Base-by-base conservation (phyloP, 129 eudicot genomes). In the Flaveria linearis region DNA sequence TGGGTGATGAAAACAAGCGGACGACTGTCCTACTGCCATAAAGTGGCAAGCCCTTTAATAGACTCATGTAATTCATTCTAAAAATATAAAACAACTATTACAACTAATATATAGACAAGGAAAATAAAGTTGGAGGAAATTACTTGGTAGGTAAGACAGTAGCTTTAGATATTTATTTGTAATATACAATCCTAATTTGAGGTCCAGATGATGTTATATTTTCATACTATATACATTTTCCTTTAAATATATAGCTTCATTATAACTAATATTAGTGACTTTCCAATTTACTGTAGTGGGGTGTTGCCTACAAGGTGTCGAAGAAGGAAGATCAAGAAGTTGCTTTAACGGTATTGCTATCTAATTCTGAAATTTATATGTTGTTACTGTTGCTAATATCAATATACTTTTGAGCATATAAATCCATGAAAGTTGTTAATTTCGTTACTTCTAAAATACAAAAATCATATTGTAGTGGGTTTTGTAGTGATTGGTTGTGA, bases 271-370 rank as follows among this genome's bases (percentile, higher is more conserved):
- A 58, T 47, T 67, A 43, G n/a, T 68, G 26, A 50, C 1, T 28
- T 41, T 60, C 43, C 26, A 43, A 60, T 36, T 68, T 63, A 5
- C 58, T 69, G 36, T 73, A 93, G 97, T 93, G 93, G 97, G 97
- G 98, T 50, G 92, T 81, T 2, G 96, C 97, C 26, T 93, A 93
- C 89, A 93, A 93, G 81, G 77, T 91, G 14, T 84, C 79, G 9
- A 49, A 72, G 65, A 81, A 85, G 88, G 97, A 91, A 78, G 93
- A 88, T 79, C 78, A 88, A 65, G 81, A 84, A 45, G 76, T 82
- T 75, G 98, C 98, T 45, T 80, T 87, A 73, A 84, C 85, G 88
- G 97, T 91, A 87, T 15, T 82, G 14, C 43, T 77, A 69, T 69
- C 15, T n/a, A 61, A 55, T 73, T 71, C 3, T 23, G 39, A 47